Conservation (phyloP, 2,329 filamentous ascomycete genomes). For the Cytospora leucostoma region DNA sequence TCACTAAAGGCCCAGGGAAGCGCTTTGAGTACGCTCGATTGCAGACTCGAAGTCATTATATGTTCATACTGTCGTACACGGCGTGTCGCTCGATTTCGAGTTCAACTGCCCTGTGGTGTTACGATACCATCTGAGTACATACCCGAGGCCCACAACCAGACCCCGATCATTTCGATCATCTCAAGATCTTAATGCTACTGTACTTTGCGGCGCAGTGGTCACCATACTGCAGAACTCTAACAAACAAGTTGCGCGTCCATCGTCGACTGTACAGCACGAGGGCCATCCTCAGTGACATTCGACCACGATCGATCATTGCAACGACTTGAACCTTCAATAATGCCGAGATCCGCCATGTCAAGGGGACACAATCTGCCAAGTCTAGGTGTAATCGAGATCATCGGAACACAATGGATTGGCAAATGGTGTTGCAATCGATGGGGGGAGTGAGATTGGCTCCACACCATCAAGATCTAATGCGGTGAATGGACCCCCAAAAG, state of each 20-base stretch:
- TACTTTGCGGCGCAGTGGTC: background rate
- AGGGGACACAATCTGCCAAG: background rate
- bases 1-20: background rate
- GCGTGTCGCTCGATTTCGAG: background rate
- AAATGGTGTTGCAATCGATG: background rate
- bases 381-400: background rate
- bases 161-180: background rate
- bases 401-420: background rate
- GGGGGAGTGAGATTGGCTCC: background rate
- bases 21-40: background rate
- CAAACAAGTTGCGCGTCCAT: background rate
- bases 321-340: background rate
- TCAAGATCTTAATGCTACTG: background rate
- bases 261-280: background rate
- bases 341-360: background rate
- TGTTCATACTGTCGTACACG: background rate
- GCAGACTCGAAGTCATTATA: background rate
- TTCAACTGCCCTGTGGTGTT: background rate
- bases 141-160: background rate
- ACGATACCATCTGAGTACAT: background rate
- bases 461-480: background rate
- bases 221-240: background rate
- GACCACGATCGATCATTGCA: background rate
- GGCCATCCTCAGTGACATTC: background rate
- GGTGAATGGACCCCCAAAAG: background rate